These are phyloP conservation scores for Cyberlindnera saturnus DNA, from an alignment of 805 yeast species.

Conservation along the genomic window DNA sequence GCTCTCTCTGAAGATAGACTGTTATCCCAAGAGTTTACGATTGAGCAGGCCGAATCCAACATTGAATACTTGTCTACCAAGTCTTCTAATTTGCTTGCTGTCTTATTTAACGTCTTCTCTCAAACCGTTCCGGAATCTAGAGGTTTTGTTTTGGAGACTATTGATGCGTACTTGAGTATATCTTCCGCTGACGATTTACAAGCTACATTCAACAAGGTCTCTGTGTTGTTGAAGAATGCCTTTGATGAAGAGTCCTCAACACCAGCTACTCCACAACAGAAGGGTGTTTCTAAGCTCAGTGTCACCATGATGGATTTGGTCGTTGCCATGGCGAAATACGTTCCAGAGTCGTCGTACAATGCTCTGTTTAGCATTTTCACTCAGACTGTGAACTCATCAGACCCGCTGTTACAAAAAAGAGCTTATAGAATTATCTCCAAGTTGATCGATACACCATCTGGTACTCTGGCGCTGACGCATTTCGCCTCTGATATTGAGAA, in stretches of 20 bases:
- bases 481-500: slow-evolving; percentile 55
- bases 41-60: slow-evolving; percentile 46
- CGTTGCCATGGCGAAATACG: slow-evolving; percentile 79
- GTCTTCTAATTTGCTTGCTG: slow-evolving; percentile 75
- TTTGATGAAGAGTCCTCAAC: slow-evolving; percentile 49
- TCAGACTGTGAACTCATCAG: slow-evolving; percentile 50
- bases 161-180: slow-evolving; percentile 72
- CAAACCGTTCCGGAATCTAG: slow-evolving; percentile 82
- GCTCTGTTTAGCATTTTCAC: slow-evolving; percentile 77
- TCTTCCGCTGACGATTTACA: slow-evolving; percentile 61
- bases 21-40: slow-evolving; percentile 56
- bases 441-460: slow-evolving; percentile 63
- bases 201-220: slow-evolving; percentile 78
- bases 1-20: slow-evolving; percentile 51
- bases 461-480: slow-evolving; percentile 45
- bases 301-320: slow-evolving; percentile 89
- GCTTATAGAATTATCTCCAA: slow-evolving; percentile 73
- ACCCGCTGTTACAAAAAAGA: slow-evolving; percentile 79
- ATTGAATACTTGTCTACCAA: slow-evolving; percentile 57
- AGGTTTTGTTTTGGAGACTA: slow-evolving; percentile 79
- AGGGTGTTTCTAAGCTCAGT: slow-evolving; percentile 45
- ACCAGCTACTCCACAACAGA: slow-evolving; percentile 26
- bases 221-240: slow-evolving; percentile 68
- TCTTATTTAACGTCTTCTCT: slow-evolving; percentile 87
- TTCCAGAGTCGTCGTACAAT: slow-evolving; percentile 63